phyloP scores from a whole-genome alignment of 148 eudicot genomes.

The Hydrangea macrophylla region DNA sequence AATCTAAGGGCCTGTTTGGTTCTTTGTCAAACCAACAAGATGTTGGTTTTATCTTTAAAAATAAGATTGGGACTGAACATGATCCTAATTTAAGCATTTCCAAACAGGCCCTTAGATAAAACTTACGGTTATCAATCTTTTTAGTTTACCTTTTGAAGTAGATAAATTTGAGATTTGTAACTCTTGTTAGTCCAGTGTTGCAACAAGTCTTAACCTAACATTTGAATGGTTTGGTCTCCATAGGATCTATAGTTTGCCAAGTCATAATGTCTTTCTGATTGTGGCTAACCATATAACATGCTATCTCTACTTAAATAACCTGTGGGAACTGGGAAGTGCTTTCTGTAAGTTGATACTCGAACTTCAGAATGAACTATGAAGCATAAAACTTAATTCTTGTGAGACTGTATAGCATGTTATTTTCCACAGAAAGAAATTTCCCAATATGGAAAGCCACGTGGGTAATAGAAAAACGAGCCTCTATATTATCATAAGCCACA shows the following conservation, averaged over 20 bases:
- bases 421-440: background rate
- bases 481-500: background rate
- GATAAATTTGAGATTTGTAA: too few species aligned
- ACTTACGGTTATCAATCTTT: too few species aligned
- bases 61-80: too few species aligned
- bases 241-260: background rate
- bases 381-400: background rate
- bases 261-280: background rate
- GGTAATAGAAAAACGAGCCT: background rate
- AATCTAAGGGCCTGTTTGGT: too few species aligned
- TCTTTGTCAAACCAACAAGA: too few species aligned
- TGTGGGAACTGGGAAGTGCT: background rate
- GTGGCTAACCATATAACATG: background rate
- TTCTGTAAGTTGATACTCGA: background rate
- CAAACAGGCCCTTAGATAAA: too few species aligned
- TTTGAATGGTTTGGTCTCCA: too few species aligned
- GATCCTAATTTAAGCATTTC: too few species aligned
- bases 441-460: background rate
- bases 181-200: too few species aligned
- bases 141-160: too few species aligned
- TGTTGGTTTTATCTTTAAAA: too few species aligned
- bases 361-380: background rate
- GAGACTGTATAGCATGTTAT: background rate
- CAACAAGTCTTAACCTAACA: too few species aligned
- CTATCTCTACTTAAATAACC: background rate